Evolutionary conservation across 2,329 filamentous ascomycete species (phyloP).

Genomic region (Metarhizium sp.): DNA sequence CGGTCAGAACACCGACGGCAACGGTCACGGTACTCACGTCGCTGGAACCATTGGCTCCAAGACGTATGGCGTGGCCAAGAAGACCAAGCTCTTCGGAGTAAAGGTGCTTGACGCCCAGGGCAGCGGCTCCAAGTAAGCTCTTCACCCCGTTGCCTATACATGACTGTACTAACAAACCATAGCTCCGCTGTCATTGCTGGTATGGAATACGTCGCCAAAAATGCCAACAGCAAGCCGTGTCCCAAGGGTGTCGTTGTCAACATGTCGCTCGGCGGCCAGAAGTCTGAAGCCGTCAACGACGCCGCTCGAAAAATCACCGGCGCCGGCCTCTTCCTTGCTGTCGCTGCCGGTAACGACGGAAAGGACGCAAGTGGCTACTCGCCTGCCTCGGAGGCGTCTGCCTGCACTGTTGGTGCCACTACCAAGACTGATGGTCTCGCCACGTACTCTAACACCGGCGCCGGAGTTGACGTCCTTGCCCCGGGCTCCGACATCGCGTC

Average conservation of each 20-base stretch:
- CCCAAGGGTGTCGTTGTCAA: slow-evolving; percentile 37
- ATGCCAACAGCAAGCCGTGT: slow-evolving; percentile 26
- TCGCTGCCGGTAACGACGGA: slow-evolving; percentile 44
- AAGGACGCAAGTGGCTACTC: slow-evolving; percentile 33
- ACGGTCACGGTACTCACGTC: slow-evolving; percentile 40
- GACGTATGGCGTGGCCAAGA: slow-evolving; percentile 37
- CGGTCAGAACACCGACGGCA: slow-evolving; percentile 26
- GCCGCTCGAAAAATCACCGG: slow-evolving; percentile 33
- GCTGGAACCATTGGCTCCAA: slow-evolving; percentile 33
- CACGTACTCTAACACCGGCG: slow-evolving; percentile 41
- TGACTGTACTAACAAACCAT: neutral
- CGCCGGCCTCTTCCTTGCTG: slow-evolving; percentile 39
- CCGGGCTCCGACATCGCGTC: slow-evolving; percentile 36
- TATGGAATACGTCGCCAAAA: slow-evolving; percentile 31
- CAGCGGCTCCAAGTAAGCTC: slow-evolving; percentile 26
- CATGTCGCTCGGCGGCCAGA: slow-evolving; percentile 44
- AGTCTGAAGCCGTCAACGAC: slow-evolving; percentile 35
- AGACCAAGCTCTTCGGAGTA: slow-evolving; percentile 31
- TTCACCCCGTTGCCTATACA: neutral
- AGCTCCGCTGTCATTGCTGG: slow-evolving; percentile 33
- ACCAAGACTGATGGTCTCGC: slow-evolving; percentile 26
- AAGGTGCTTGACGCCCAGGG: slow-evolving; percentile 33
- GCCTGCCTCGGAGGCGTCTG: slow-evolving; percentile 32
- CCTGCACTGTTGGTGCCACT: slow-evolving; percentile 42
- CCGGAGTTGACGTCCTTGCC: slow-evolving; percentile 37